Evolutionary conservation across 352 stramenopile species (phyloP), one percentile per base, ranked within the genome.

Genomic region (Phytophthora pini): DNA sequence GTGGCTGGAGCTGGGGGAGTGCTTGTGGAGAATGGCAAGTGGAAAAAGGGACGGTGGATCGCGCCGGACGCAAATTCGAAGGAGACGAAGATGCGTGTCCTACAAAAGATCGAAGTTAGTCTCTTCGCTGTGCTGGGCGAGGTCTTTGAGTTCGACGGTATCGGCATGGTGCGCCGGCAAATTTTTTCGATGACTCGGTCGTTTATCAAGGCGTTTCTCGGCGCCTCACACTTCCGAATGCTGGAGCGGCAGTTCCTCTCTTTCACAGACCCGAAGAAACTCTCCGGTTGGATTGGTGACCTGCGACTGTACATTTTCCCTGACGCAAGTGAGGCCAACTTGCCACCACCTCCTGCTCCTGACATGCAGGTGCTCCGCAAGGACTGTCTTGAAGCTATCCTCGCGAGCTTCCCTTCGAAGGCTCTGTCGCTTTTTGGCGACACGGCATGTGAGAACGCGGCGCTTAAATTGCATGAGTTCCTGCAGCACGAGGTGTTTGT

Each of bases 401-500:
- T 92, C 22, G 63, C 75, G 29, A 89, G 82, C 69, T 86, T 92
- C 39, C 88, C 88, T 17, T 87, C 84, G 9, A 87, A 81, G 31
- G 75, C 83, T 38, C 64, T 91, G 48, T 93, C 85, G 52, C 79
- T 95, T 50, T 88, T 95, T 38, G 88, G 88, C 52, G 85, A 95
- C 17, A 83, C 61, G 20, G 82, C 87, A 24, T 89, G 80, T 45
- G 76, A 88, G 57, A 92, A 89, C 61, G 87, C 82, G 41, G 80
- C 82, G 45, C 73, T 91, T 56, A 95, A 96, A 72, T 69, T 96
- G 41, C 86, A 94, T 63, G 87, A 94, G 67, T 94, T 96, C 46
- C 49, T 94, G 56, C 88, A 96, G 74, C 86, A 94, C 74, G 84
- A 94, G 56, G 72, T 91, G n/a, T 90, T 94, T 64, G 77, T 94